phyloP scores from a whole-genome alignment of 2,329 filamentous ascomycete genomes.

The Pseudovirgaria hyperparasitica region DNA sequence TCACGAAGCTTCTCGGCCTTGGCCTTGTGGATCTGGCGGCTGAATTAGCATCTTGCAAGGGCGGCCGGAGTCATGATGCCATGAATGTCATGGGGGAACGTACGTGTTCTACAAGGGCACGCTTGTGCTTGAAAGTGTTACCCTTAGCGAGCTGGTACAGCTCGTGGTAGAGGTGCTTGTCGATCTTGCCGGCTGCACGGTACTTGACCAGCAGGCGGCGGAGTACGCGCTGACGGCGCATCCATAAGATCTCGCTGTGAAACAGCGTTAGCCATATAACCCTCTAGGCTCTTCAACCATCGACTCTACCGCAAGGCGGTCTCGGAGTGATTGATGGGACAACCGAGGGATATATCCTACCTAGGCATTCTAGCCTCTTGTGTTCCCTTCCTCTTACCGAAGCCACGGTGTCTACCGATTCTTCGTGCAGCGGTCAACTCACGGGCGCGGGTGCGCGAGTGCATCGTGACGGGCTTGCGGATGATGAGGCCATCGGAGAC shows the following conservation, averaged over 20 bases:
- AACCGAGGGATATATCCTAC: conserved; percentile 35
- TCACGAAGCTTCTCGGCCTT: conserved; percentile 99
- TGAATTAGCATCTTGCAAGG: conserved; percentile 15
- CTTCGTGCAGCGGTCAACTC: conserved; percentile 89
- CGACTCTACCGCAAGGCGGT: conserved; percentile 2
- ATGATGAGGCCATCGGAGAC: conserved; percentile 99
- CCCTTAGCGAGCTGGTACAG: conserved; percentile 99
- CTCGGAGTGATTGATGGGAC: conserved; percentile 4
- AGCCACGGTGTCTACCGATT: conserved; percentile 95
- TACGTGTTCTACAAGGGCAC: conserved; percentile 99
- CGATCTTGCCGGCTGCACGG: conserved; percentile 98
- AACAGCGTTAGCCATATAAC: conserved; percentile 23
- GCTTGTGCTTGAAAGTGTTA: conserved; percentile 99
- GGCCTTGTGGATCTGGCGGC: conserved; percentile 87
- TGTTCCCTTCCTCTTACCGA: conserved; percentile 99
- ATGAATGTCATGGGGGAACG: conserved; percentile 36
- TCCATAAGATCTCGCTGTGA: conserved; percentile 89
- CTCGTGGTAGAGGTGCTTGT: conserved; percentile 99
- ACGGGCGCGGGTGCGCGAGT: conserved; percentile 93
- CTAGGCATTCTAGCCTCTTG: conserved; percentile 98
- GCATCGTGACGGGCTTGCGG: conserved; percentile 99
- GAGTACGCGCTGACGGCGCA: conserved; percentile 98
- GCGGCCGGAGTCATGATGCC: conserved; percentile 22
- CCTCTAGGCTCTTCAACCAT: conserved; percentile 1
- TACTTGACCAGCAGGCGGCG: conserved; percentile 99